phyloP scores from a whole-genome alignment of 306 rosid species.

The Casuarina glauca region DNA sequence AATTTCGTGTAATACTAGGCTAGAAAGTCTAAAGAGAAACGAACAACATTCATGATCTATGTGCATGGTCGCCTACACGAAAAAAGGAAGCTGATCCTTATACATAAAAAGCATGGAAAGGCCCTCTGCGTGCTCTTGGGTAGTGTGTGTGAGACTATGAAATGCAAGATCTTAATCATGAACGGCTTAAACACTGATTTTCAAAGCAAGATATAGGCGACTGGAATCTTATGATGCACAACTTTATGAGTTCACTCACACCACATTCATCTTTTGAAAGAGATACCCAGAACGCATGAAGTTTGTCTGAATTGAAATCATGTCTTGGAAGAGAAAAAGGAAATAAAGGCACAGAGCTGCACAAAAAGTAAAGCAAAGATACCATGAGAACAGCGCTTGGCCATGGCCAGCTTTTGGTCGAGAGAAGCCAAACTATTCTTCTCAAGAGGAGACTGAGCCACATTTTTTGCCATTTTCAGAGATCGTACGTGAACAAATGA shows the following conservation, averaged over 20 bases:
- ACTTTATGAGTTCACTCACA: background rate
- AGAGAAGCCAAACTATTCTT: constrained; percentile 49
- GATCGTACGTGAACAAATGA: background rate
- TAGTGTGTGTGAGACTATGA: constrained; percentile 8
- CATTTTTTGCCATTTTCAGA: constrained; percentile 58
- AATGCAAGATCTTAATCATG: constrained; percentile 30
- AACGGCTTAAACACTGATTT: background rate
- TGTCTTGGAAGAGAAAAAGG: background rate
- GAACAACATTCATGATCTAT: background rate
- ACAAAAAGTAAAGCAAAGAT: constrained; percentile 7
- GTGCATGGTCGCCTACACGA: constrained; percentile 18
- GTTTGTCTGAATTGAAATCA: background rate
- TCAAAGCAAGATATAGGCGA: background rate
- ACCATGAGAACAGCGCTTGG: constrained; percentile 79
- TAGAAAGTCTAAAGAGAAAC: background rate
- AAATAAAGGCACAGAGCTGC: background rate
- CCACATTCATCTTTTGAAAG: too few species aligned
- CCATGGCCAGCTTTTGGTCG: constrained; percentile 84
- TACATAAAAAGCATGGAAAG: constrained; percentile 16
- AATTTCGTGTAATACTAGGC: too few species aligned
- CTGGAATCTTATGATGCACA: background rate
- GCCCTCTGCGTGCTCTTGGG: constrained; percentile 1
- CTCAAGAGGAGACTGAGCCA: constrained; percentile 58
- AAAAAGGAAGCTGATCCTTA: background rate
- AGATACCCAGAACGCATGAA: background rate